These are phyloP conservation scores for Boletus coccyginus DNA, from an alignment of 768 basidiomycete genomes.

Conservation along the genomic window DNA sequence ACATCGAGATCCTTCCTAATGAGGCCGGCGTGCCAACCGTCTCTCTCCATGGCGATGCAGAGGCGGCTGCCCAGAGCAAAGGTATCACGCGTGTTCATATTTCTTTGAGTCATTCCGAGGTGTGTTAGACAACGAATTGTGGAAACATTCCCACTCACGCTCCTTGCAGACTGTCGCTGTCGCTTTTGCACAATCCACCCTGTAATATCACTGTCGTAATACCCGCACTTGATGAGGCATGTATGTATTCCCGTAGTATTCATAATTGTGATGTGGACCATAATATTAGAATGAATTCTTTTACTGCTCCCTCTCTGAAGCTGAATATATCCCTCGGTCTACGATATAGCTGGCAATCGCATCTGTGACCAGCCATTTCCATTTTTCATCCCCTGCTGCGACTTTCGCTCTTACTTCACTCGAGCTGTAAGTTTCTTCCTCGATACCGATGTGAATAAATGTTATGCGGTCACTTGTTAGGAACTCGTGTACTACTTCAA, in stretches of 20 bases:
- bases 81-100: constrained; percentile 74
- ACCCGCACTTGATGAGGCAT: not conserved
- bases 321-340: constrained; percentile 44
- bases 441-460: constrained; percentile 60
- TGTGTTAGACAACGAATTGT: constrained; percentile 35
- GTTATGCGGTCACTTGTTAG: constrained; percentile 48
- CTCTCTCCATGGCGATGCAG: constrained; percentile 74
- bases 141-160: constrained; percentile 14
- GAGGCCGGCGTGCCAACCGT: constrained; percentile 78
- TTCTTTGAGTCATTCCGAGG: constrained; percentile 92
- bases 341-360: constrained; percentile 52
- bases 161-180: constrained; percentile 69
- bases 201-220: constrained; percentile 10
- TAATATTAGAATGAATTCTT: constrained; percentile 15
- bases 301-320: not conserved
- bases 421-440: constrained; percentile 62
- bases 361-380: constrained; percentile 47
- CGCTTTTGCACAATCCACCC: constrained; percentile 78
- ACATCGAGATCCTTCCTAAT: constrained; percentile 91
- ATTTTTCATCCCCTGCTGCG: constrained; percentile 29
- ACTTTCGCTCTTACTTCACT: constrained; percentile 52
- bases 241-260: constrained; percentile 1
- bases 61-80: constrained; percentile 65
- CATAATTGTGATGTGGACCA: not conserved
- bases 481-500: constrained; percentile 46